Evolutionary conservation across 106 monocot genomes (phyloP).

Genomic region (Platanthera zijinensis): DNA sequence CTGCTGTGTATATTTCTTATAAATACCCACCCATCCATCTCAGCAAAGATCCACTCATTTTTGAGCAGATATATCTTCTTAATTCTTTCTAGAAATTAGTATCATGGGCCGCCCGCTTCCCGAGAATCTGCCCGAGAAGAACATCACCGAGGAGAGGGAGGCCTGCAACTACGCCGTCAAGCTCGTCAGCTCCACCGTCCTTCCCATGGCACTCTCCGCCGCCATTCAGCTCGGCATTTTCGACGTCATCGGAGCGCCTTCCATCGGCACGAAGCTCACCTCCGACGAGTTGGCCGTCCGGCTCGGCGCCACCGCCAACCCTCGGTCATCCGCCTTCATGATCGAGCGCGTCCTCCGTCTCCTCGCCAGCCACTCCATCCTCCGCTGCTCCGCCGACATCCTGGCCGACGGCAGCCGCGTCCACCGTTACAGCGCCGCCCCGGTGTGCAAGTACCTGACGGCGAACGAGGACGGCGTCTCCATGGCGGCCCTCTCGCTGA

Average conservation of each 20-base stretch:
- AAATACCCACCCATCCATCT: no score
- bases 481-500: background rate
- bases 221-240: background rate
- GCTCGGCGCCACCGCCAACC: background rate
- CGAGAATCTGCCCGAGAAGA: no score
- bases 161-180: constrained; percentile 1
- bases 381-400: background rate
- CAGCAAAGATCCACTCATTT: no score
- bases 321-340: background rate
- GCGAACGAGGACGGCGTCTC: background rate
- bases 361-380: background rate
- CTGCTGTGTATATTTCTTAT: no score
- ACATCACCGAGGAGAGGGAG: background rate
- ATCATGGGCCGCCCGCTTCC: no score
- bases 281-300: background rate
- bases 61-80: no score
- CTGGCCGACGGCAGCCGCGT: background rate
- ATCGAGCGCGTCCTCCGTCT: background rate
- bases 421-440: constrained; percentile 5
- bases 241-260: background rate
- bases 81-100: no score
- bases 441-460: constrained; percentile 3
- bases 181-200: background rate
- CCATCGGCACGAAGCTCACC: background rate
- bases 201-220: background rate